Percentiles rank a stretch among this genome's conserved stretches.
These are phyloP conservation scores for Colletotrichum sp. DNA, from an alignment of 2,329 filamentous ascomycete genomes.

Conservation along the genomic window DNA sequence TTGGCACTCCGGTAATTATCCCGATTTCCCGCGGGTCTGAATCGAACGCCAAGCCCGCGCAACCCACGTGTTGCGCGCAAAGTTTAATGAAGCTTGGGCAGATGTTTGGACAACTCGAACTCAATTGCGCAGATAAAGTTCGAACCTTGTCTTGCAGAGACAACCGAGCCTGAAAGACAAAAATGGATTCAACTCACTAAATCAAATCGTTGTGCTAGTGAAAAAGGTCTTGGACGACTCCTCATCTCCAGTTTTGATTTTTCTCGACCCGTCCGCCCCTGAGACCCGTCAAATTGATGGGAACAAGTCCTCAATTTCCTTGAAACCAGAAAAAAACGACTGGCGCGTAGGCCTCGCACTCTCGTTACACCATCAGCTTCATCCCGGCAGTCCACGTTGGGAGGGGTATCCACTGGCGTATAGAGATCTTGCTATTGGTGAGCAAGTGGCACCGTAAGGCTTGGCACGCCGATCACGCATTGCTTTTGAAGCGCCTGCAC, in stretches of 20 bases:
- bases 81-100: background rate
- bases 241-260: background rate
- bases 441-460: background rate
- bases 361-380: background rate
- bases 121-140: background rate
- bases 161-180: fast-evolving
- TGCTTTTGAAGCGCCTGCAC: background rate
- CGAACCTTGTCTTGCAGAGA: background rate
- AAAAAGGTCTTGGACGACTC: fast-evolving
- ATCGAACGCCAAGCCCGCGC: background rate
- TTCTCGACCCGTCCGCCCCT: background rate
- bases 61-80: background rate
- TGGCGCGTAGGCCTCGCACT: background rate
- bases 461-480: constrained; percentile 1
- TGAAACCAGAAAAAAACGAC: background rate
- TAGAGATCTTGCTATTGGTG: constrained; percentile 8
- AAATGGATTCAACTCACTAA: background rate
- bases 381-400: background rate
- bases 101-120: background rate
- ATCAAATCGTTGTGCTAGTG: background rate
- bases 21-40: background rate
- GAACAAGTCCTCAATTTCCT: background rate
- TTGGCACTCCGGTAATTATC: background rate
- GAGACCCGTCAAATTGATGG: background rate
- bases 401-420: background rate